Evolutionary conservation across 2,329 filamentous ascomycete genomes (phyloP).

Genomic region (Aspergillus novofumigatus): DNA sequence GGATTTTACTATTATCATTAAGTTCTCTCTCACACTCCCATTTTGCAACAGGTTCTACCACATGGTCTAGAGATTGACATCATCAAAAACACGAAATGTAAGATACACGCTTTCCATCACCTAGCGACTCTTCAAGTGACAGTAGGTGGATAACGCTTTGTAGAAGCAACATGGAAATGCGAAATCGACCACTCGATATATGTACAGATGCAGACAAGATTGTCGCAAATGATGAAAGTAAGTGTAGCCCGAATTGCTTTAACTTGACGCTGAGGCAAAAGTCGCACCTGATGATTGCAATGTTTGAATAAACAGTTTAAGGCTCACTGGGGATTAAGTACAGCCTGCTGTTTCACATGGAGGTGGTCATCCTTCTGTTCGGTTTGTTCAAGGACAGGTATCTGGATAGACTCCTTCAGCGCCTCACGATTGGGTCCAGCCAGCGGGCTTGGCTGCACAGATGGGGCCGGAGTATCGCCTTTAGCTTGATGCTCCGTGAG

Average conservation of each 20-base stretch:
- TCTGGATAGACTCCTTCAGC: conserved; percentile 18
- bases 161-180: background rate
- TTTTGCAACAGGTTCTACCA: background rate
- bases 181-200: background rate
- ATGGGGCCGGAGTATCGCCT: conserved; percentile 18
- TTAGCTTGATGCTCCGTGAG: conserved; percentile 54
- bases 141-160: background rate
- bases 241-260: background rate
- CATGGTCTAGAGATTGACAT: background rate
- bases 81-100: background rate
- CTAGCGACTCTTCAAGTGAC: background rate
- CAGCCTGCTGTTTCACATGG: conserved; percentile 9
- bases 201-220: background rate
- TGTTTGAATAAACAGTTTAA: background rate
- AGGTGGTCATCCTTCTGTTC: conserved; percentile 19
- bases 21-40: background rate
- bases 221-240: background rate
- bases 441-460: conserved; percentile 23
- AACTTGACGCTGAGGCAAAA: background rate
- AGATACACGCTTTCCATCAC: background rate
- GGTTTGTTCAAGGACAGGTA: conserved; percentile 24
- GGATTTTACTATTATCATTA: background rate
- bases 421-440: conserved; percentile 15
- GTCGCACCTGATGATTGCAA: background rate
- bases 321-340: background rate